phyloP scores from a whole-genome alignment of 495 filamentous ascomycete species.

The Paragyromitra xinjiangensis region DNA sequence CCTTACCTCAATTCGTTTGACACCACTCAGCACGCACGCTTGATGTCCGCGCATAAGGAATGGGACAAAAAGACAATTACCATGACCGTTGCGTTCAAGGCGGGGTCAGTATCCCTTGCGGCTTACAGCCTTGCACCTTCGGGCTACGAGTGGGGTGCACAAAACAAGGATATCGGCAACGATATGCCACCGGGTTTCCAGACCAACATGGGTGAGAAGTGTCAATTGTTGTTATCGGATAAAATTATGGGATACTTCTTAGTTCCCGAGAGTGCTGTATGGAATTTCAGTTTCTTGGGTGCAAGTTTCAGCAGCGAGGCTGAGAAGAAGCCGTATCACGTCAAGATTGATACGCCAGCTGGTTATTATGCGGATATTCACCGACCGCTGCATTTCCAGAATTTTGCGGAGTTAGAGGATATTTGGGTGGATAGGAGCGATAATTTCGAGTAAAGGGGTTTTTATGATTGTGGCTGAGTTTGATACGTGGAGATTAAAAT shows the following conservation, averaged over 20 bases:
- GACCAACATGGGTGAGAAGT: conserved; percentile 92
- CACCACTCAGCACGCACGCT: conserved; percentile 88
- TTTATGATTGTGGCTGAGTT: conserved; percentile 9
- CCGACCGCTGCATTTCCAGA: conserved; percentile 91
- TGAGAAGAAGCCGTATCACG: conserved; percentile 88
- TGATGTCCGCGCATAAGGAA: conserved; percentile 80
- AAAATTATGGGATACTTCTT: conserved; percentile 94
- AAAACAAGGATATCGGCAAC: conserved; percentile 90
- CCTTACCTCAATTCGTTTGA: conserved; percentile 95
- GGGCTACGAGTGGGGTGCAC: conserved; percentile 96
- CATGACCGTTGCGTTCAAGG: conserved; percentile 97
- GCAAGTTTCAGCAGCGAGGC: conserved; percentile 77
- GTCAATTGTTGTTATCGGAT: conserved; percentile 89
- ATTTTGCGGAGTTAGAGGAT: conserved; percentile 90
- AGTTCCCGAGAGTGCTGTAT: conserved; percentile 86
- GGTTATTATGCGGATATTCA: conserved; percentile 94
- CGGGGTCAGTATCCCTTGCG: conserved; percentile 93
- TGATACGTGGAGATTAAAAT: conserved; percentile 25
- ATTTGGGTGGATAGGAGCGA: conserved; percentile 86
- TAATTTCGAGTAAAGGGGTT: conserved; percentile 74
- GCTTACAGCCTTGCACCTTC: conserved; percentile 90
- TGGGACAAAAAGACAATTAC: conserved; percentile 97
- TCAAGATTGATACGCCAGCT: conserved; percentile 90
- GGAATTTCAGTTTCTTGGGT: conserved; percentile 99
- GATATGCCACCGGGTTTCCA: conserved; percentile 95